Evolutionary conservation across 345 rosid genomes (phyloP).

Genomic region (Arabis hirsuta): DNA sequence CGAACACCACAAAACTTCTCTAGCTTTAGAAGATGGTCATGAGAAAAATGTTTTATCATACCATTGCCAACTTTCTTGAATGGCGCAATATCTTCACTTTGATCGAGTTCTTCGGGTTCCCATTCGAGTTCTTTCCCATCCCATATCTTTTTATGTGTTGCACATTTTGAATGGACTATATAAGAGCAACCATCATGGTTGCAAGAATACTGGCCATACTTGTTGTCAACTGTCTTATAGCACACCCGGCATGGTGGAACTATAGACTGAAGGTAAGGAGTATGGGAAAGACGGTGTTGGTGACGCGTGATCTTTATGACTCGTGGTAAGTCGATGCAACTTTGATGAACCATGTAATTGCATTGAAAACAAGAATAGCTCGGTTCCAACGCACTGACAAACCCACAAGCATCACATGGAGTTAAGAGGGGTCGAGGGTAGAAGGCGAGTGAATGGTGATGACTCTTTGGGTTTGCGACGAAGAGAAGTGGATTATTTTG

Average conservation of each 20-base stretch:
- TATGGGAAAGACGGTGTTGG: conserved; percentile 7
- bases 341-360: conserved; percentile 12
- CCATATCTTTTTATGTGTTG: conserved; percentile 7
- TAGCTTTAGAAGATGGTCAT: background rate
- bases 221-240: background rate
- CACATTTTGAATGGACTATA: conserved; percentile 15
- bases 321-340: conserved; percentile 20
- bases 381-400: background rate
- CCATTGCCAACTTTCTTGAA: background rate
- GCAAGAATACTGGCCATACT: conserved; percentile 5
- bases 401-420: conserved; percentile 33
- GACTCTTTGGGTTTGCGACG: background rate
- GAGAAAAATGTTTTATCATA: conserved; percentile 1
- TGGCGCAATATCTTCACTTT: background rate
- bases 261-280: background rate
- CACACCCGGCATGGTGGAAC: background rate
- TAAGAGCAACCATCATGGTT: background rate
- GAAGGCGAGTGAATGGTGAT: conserved; percentile 3
- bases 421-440: background rate
- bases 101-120: background rate
- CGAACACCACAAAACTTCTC: background rate
- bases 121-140: conserved; percentile 13
- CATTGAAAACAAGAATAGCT: conserved; percentile 11
- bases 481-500: background rate
- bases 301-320: conserved; percentile 25